Evolutionary conservation across 2,329 filamentous ascomycete species (phyloP), one percentile per base, ranked within the genome.

Genomic region (Hansfordia pulvinata): DNA sequence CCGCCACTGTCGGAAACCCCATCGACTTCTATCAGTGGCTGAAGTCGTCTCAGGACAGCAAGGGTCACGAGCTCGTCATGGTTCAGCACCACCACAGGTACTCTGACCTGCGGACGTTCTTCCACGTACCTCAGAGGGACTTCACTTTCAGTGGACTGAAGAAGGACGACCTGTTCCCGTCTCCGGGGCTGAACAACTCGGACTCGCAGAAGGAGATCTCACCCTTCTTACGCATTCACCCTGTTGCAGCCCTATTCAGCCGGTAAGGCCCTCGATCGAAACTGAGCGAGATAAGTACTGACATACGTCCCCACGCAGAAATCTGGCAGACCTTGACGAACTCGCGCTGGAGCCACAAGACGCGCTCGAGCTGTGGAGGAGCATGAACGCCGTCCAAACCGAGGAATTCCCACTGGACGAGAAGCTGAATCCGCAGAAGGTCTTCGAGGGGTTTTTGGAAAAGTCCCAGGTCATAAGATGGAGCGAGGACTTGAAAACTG

Each of bases 1-100:
- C 80, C 2, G 81, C 80, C 2, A 88, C 81, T 0, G 75, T 88
- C 10, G 80, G 79, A 4, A 86, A 86, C 35, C 77, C 78, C 1
- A 47, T 64, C 2, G 69, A 78, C 38, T 84, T 88, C 50, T 67
- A 58, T 28, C 56, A 62, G 16, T 86, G 80, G 80, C 59, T 88
- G 0, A 54, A 56, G 1, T 60, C 60, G 3, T 73, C 76, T 0
- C 76, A 85, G 39, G 62, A 60, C 30, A 58, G 62, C 2, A 73
- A 73, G 31, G 75, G 76, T 0, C 63, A 66, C 20, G 60, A 76
- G 1, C 43, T 86, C 10, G 67, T 64, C 13, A 80, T 79, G 63
- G 68, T 86, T 9, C 56, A 73, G 22, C 77, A 86, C 40, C 55
- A 57, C 2, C 64, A 74, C 19, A 62, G 81, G 25, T 86, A 85